Evolutionary conservation across 495 filamentous ascomycete species (phyloP), one percentile per base, ranked within the genome.

Genomic region (Cercophora newfieldiana): DNA sequence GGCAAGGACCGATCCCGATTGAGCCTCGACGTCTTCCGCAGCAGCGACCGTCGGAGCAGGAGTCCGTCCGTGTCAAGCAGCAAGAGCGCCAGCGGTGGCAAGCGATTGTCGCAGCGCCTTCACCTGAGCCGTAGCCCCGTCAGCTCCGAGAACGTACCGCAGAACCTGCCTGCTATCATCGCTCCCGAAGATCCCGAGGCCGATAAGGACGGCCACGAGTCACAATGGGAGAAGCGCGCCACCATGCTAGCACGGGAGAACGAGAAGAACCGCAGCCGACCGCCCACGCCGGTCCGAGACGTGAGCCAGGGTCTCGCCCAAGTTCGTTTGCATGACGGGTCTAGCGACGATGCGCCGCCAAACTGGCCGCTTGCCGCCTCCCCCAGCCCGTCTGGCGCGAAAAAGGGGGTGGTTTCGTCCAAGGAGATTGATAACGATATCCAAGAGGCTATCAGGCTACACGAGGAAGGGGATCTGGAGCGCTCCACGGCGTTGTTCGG

Each of bases 381-480:
- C 28, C 31, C 71, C 63, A 54, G 56, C 60, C 59, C 69, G 66
- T 7, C 66, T 66, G 69, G 62, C 55, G 60, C 50, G 22, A 31
- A 57, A 54, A 44, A 77, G 71, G 57, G 73, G 49, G 72, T 72
- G 7, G 80, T 84, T 7, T 83, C 78, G 25, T 78, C 77, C 59
- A 80, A 84, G 71, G 75, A 71, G 29, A 81, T 80, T 62, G 84
- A 97, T 84, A 85, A 89, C 30, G 89, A 91, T 79, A 97, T 99
- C 63, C 93, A 97, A 78, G 89, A 95, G 77, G 95, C 96, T n/a
- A 98, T 99, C 77, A 83, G 89, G 71, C 83, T 98, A 63, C 95
- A 99, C 76, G 95, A 99, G 76, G 81, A 80, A 30, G 94, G 95
- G 61, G 78, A 87, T 61, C 81, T 94, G 48, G 87, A 90, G 70